Base-by-base conservation (phyloP, 495 filamentous ascomycete species). In the Xylaria grammica region DNA sequence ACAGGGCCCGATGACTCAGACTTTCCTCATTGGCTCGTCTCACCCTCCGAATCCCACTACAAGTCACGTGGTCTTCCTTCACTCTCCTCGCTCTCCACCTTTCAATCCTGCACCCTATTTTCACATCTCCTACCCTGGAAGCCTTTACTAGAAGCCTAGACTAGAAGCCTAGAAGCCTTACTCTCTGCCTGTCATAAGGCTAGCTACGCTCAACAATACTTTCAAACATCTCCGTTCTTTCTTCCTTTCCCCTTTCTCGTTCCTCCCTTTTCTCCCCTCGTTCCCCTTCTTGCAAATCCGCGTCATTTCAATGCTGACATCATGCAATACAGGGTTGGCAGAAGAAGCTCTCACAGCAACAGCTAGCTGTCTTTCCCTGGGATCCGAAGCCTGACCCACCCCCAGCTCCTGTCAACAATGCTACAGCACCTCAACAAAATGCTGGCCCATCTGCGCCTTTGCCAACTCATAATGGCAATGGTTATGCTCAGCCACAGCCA, bases 291-390 rank as follows among this genome's bases (percentile, higher is more conserved):
- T 30, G 19, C 26, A 13, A 45, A 24, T 7, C 26, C 10, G 0
- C 19, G 24, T 53, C 15, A 19, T 29, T 20, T 7, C 9, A 22
- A 34, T 26, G 60, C 69, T 71, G 60, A 71, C 63, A 52, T 46
- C 10, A 38, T 60, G 29, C 52, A 44, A n/a, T 38, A 65, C 72
- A 99, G 95, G 90, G 84, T 78, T 99, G 96, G 96, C 94, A 97
- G 78, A 82, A 85, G 61, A 96, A 93, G 78, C 86, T 98, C 22
- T 89, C 94, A 0, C 86, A 87, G 67, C 85, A 93, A 51, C 84
- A 89, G 50, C 86, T 97, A 65, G 96, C 94, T 56, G 81, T 86
- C 42, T 98, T 97, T 77, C 96, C 96, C 24, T 99, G 96, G 96
- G 96, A 98, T 71, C 95, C 95, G 66, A 84, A 83, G 78, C 83